Base-by-base conservation (phyloP, 257 asterid genomes). In the Solanum rostratum region DNA sequence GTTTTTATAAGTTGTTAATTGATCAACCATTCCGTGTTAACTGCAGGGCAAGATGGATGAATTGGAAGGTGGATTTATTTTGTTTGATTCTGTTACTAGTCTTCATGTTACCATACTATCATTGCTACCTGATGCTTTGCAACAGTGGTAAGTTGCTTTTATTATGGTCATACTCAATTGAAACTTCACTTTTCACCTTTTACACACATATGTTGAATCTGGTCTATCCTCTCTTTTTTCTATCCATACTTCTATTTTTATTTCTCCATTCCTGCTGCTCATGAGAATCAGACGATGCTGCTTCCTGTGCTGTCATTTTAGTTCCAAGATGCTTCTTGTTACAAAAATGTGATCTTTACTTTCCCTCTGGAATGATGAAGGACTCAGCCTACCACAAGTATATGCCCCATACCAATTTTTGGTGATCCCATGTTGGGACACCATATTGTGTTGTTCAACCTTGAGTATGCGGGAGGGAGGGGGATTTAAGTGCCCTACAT, bases 31-130 rank as follows among this genome's bases (percentile, higher is more conserved):
- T 84, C 85, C 80, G 69, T 87, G 70, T 85, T 60, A 39, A 29
- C 50, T 90, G 92, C 87, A 96, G 99, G 98, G 97, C 98, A 6
- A 95, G 99, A 89, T 95, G 99, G 99, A 85, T 93, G 88, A 97
- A 95, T 85, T 97, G 99, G 99, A 97, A 95, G 97, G 91, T 95
- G 92, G 99, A 97, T 90, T 90, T 97, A 89, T 94, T 94, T 90
- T 95, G 97, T 89, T 89, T 97, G 88, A 97, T 97, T 84, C 73
- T 92, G 93, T 88, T 97, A 82, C 93, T 97, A 73, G 98, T 97
- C 85, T 97, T 97, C 92, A 90, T 97, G 97, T 88, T 97, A 83
- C 98, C 99, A 11, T 97, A 97, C 89, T 97, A 97, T 88, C 99
- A 97, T 87, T 97, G 99, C 87, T 95, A 92, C 88, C 88, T 95